Evolutionary conservation across 2,329 filamentous ascomycete species (phyloP), one percentile per base, ranked within the genome.

Genomic region (Colletotrichum sp.): DNA sequence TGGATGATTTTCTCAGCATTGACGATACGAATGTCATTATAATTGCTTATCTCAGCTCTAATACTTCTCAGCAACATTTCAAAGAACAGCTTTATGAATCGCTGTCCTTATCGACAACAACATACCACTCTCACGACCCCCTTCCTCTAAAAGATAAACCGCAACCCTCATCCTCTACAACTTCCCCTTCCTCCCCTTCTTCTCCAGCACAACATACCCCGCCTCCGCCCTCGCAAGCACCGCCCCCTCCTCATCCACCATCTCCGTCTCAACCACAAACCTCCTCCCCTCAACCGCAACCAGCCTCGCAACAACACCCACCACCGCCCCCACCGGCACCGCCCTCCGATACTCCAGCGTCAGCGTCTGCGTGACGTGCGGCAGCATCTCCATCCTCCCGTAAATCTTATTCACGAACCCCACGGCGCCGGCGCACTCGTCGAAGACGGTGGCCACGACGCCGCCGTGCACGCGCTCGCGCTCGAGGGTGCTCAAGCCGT

Each of bases 371-470:
- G 57, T 69, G 7, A 69, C 66, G 31, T 69, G 66, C 5, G 38
- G 29, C 1, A 36, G 38, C 29, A 29, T 29, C 6, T 43, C 36
- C 66, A 63, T 51, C 5, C 51, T 5, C 3, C 57, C 66, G 16
- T 34, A 29, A 38, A 63, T 54, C 58, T 62, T 69, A 21, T 63
- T 63, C 29, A 55, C 43, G 9, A 62, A 54, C 8, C n/a, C 57
- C 11, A 69, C 31, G 4, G 57, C 27, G 16, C 38, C 66, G 6
- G 34, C n/a, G 15, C 57, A 69, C 66, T 63, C 29, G 43, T 69
- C 57, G 3, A 69, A 36, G 8, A 69, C 36, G 21, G 66, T 15
- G 27, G 66, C 38, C 11, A 69, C 31, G 15, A 34, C 29, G n/a
- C 66, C 57, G 12, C 67, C 67, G 9, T 70, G 58, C 5, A 33